Percentiles rank a stretch among this genome's conserved stretches.
Evolutionary conservation across 2,329 filamentous ascomycete genomes (phyloP).

Genomic region (Phialemoniopsis sp.): DNA sequence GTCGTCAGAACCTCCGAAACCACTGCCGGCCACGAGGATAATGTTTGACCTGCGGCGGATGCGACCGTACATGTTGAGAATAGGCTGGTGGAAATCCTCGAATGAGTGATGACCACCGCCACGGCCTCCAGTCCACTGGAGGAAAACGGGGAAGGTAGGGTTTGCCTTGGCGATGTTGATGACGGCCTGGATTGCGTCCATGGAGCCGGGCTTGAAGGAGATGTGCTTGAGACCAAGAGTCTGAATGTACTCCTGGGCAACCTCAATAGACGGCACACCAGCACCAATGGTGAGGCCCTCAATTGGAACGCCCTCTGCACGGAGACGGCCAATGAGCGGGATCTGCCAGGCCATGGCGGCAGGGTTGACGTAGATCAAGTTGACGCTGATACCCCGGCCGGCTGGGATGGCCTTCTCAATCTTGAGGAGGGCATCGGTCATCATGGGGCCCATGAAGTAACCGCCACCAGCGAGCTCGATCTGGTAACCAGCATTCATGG

Average conservation of each 20-base stretch:
- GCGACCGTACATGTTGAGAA: constrained; percentile 85
- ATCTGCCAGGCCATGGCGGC: constrained; percentile 92
- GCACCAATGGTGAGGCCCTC: constrained; percentile 91
- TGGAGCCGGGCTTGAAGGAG: constrained; percentile 87
- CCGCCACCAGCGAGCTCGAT: constrained; percentile 88
- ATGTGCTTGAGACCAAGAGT: constrained; percentile 92
- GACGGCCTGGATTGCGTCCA: constrained; percentile 82
- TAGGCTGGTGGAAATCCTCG: constrained; percentile 91
- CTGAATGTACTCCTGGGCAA: constrained; percentile 89
- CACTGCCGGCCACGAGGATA: constrained; percentile 84
- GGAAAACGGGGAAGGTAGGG: constrained; percentile 83
- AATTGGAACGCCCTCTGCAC: constrained; percentile 82
- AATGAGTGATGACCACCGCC: constrained; percentile 93
- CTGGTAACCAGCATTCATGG: constrained; percentile 93
- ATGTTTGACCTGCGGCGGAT: constrained; percentile 85
- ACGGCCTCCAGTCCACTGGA: constrained; percentile 94
- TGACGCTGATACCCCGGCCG: constrained; percentile 83
- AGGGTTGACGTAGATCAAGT: constrained; percentile 88
- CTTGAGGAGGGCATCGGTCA: constrained; percentile 79
- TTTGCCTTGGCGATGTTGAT: constrained; percentile 95
- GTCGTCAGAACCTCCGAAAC: constrained; percentile 85
- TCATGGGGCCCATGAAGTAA: constrained; percentile 77
- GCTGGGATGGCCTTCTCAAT: constrained; percentile 81
- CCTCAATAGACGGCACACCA: constrained; percentile 88
- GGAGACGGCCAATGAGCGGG: constrained; percentile 73